Conservation (phyloP, 2,329 filamentous ascomycete species). For the Colletotrichum sublineola region DNA sequence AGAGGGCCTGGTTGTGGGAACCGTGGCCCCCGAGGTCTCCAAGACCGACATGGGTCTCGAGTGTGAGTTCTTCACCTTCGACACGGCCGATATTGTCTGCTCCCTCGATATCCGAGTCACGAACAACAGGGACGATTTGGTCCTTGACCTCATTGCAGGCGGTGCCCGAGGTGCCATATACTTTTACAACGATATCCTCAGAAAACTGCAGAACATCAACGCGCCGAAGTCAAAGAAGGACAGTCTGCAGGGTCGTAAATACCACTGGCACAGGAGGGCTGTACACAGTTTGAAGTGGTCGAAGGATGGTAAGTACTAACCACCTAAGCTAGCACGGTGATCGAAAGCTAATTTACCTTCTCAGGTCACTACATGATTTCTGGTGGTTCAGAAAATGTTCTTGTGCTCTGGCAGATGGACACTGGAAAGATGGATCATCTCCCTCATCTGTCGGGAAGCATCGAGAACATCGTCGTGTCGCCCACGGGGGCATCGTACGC, state of each 20-base stretch:
- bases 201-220: slow-evolving; percentile 63
- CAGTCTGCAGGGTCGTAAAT: slow-evolving; percentile 71
- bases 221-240: slow-evolving; percentile 58
- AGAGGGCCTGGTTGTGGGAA: slow-evolving; percentile 72
- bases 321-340: not conserved
- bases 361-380: slow-evolving; percentile 93
- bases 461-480: slow-evolving; percentile 88
- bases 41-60: slow-evolving; percentile 56
- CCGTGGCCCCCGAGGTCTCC: slow-evolving; percentile 51
- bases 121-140: slow-evolving; percentile 44
- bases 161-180: slow-evolving; percentile 82
- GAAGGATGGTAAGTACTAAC: slow-evolving; percentile 77
- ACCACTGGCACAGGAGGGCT: slow-evolving; percentile 92
- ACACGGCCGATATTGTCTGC: slow-evolving; percentile 73
- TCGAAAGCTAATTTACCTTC: slow-evolving; percentile 48
- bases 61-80: slow-evolving; percentile 71
- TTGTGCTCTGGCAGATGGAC: slow-evolving; percentile 94
- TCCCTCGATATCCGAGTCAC: slow-evolving; percentile 73
- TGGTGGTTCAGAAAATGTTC: slow-evolving; percentile 88
- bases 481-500: slow-evolving; percentile 84
- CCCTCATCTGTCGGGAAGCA: slow-evolving; percentile 88
- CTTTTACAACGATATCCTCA: slow-evolving; percentile 82
- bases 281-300: slow-evolving; percentile 94
- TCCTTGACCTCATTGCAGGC: slow-evolving; percentile 83
- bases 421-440: slow-evolving; percentile 86